A percentile compares a stretch with the other conserved stretches of the same genome.
Evolutionary conservation across 345 rosid genomes (phyloP).

Genomic region (Abelmoschus esculentus): DNA sequence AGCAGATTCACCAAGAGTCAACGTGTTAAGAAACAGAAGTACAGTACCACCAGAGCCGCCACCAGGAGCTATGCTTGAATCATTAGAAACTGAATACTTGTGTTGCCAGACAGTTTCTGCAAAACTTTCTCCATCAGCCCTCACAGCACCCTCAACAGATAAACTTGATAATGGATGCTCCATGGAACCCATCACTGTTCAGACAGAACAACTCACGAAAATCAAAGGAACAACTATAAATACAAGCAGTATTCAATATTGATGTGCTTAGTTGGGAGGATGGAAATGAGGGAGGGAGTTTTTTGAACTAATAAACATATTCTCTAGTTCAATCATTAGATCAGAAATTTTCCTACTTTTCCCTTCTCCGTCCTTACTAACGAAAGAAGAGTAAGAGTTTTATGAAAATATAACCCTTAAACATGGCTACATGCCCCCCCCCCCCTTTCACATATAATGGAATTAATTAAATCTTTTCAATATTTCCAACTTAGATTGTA

Average conservation of each 20-base stretch:
- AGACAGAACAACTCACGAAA: conserved; percentile 16
- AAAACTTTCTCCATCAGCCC: conserved; percentile 79
- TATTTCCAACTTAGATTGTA: background rate
- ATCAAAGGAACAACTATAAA: background rate
- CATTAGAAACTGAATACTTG: conserved; percentile 16
- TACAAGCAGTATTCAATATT: background rate
- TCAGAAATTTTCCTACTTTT: background rate
- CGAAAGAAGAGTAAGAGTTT: background rate
- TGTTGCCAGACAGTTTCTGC: conserved; percentile 22
- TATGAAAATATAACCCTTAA: background rate
- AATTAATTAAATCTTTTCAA: background rate
- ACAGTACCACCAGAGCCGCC: conserved; percentile 98
- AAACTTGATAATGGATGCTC: conserved; percentile 89
- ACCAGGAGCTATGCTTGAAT: conserved; percentile 55
- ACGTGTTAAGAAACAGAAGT: conserved; percentile 57
- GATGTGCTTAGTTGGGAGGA: background rate
- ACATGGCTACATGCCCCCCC: background rate
- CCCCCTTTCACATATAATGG: background rate
- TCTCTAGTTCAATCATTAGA: background rate
- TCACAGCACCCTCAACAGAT: conserved; percentile 65
- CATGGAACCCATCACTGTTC: conserved; percentile 85
- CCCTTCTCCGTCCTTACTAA: background rate
- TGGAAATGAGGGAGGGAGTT: background rate
- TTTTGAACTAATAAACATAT: background rate
- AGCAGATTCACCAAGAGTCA: conserved; percentile 56